These are phyloP conservation scores for Coffea eugenioides DNA, from an alignment of 257 asterid genomes.

Conservation along the genomic window DNA sequence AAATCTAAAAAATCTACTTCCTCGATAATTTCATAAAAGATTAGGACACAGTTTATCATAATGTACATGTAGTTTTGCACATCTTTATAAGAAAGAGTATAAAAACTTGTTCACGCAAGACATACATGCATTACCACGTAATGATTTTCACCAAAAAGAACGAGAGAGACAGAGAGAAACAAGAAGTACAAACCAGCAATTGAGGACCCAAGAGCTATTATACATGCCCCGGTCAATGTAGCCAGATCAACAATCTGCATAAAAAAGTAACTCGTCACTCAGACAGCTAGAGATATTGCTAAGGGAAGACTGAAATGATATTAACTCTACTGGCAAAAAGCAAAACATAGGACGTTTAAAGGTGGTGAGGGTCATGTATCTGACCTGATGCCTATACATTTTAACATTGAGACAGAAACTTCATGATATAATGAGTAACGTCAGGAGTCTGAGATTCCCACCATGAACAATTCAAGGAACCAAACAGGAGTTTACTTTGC, in stretches of 20 bases:
- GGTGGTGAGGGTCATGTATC: neutral
- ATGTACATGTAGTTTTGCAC: neutral
- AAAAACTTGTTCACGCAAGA: neutral
- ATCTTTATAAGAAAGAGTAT: neutral
- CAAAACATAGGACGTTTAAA: neutral
- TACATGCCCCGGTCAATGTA: constrained; percentile 88
- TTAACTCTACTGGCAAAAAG: neutral
- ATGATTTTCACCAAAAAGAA: neutral
- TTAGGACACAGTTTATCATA: neutral
- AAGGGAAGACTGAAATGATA: neutral
- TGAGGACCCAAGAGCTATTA: constrained; percentile 90
- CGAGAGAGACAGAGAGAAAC: neutral
- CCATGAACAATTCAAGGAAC: neutral
- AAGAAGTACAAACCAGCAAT: constrained; percentile 60
- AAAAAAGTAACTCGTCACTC: constrained; percentile 12
- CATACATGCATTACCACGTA: neutral
- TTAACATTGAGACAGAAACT: neutral
- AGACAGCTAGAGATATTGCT: constrained; percentile 3
- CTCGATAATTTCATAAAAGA: neutral
- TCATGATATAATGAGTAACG: neutral
- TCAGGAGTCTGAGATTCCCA: neutral
- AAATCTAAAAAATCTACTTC: neutral
- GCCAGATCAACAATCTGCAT: constrained; percentile 89
- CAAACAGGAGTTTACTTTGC: neutral
- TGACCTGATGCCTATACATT: neutral